Evolutionary conservation across 306 rosid genomes (phyloP).

Genomic region (Cicer arietinum): DNA sequence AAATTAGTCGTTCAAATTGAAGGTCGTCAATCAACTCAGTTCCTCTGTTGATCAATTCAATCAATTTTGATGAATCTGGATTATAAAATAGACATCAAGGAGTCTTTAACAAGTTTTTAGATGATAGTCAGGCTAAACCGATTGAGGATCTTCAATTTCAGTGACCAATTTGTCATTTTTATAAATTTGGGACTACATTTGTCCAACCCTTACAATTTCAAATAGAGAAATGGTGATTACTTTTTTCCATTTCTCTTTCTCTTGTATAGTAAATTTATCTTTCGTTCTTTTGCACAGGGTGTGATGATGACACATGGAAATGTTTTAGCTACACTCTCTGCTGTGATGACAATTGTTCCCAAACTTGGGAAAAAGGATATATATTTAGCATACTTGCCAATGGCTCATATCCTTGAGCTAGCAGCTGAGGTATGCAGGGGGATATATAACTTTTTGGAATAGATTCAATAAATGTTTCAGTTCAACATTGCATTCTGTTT

Average conservation of each 20-base stretch:
- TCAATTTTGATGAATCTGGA: neutral
- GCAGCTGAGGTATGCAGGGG: constrained; percentile 82
- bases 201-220: neutral
- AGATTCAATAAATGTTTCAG: constrained; percentile 38
- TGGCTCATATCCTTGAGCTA: constrained; percentile 98
- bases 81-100: neutral
- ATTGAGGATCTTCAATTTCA: neutral
- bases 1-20: neutral
- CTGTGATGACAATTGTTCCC: constrained; percentile 92
- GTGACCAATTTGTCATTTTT: neutral
- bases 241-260: neutral
- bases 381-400: constrained; percentile 86
- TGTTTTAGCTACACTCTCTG: constrained; percentile 84
- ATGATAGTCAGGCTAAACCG: neutral
- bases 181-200: neutral
- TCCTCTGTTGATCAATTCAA: neutral
- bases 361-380: constrained; percentile 74
- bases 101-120: neutral
- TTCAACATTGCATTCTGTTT: constrained; percentile 23
- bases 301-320: constrained; percentile 98
- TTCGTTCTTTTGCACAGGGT: constrained; percentile 64
- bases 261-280: neutral
- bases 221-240: neutral
- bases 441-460: constrained; percentile 40
- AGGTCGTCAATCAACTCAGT: neutral